Percentiles rank a stretch among this genome's conserved stretches.
Evolutionary conservation across 352 stramenopile genomes (phyloP).

Genomic region (Phytophthora tentaculata): DNA sequence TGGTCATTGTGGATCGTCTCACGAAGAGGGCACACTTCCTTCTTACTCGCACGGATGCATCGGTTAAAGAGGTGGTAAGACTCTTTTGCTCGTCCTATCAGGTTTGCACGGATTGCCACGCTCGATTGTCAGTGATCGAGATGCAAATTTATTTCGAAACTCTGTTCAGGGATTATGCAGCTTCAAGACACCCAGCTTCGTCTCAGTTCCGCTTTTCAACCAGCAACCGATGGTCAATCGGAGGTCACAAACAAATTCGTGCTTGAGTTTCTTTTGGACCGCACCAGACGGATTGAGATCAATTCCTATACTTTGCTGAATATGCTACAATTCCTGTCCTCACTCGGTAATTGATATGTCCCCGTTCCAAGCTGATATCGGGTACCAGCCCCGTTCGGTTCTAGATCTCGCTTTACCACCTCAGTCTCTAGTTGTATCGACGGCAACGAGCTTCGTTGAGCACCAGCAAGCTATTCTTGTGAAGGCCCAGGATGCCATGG

Average conservation of each 20-base stretch:
- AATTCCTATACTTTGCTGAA: background rate
- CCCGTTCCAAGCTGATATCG: background rate
- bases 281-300: background rate
- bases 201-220: slow-evolving; percentile 8
- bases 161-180: slow-evolving; percentile 1
- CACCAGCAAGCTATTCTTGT: background rate
- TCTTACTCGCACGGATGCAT: too few species aligned
- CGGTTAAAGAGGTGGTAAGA: too few species aligned
- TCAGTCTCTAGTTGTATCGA: background rate
- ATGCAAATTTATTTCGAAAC: slow-evolving; percentile 8
- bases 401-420: background rate
- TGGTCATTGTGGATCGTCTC: slow-evolving; percentile 10
- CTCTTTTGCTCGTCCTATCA: too few species aligned
- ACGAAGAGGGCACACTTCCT: slow-evolving; percentile 23
- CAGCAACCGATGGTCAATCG: slow-evolving; percentile 13
- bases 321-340: background rate
- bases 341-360: background rate
- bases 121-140: too few species aligned
- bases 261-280: background rate
- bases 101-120: too few species aligned
- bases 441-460: background rate
- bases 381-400: background rate
- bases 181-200: slow-evolving; percentile 5
- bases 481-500: background rate
- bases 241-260: background rate